A percentile compares a stretch with the other conserved stretches of the same genome.
Evolutionary conservation across 352 stramenopile species (phyloP).

Genomic region (Pythium phragmitis): DNA sequence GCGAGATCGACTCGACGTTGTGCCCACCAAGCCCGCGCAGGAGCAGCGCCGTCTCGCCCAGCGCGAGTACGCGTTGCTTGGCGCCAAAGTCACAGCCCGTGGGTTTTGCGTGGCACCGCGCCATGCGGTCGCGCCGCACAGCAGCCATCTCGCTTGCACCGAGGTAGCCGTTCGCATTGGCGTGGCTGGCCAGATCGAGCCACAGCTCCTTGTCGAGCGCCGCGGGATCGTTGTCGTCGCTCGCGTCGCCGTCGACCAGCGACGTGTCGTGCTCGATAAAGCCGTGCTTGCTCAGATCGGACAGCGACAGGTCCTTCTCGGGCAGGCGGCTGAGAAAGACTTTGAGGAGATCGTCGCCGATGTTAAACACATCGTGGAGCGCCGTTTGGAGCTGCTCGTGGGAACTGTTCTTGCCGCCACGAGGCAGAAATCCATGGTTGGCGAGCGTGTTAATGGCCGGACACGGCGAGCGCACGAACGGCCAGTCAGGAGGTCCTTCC

Average conservation of each 20-base stretch:
- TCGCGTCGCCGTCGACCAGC: constrained; percentile 37
- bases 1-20: constrained; percentile 16
- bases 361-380: constrained; percentile 23
- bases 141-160: constrained; percentile 2
- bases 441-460: constrained; percentile 49
- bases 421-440: constrained; percentile 52
- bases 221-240: constrained; percentile 30
- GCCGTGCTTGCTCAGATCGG: constrained; percentile 31
- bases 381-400: constrained; percentile 11
- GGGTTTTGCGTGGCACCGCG: constrained; percentile 9
- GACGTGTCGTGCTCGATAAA: constrained; percentile 36
- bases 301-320: constrained; percentile 18
- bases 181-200: constrained; percentile 26
- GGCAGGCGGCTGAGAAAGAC: constrained; percentile 17
- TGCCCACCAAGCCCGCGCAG: constrained; percentile 9
- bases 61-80: constrained; percentile 8
- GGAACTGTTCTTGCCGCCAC: constrained; percentile 41
- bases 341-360: constrained; percentile 11
- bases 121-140: constrained; percentile 13
- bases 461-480: constrained; percentile 46
- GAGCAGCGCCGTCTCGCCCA: constrained; percentile 10
- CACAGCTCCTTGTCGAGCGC: constrained; percentile 17
- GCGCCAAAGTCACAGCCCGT: constrained; percentile 9
- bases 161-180: constrained; percentile 3
- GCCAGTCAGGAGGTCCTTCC: not conserved